Conservation (phyloP, 441 rosid species). For the Croton laevigatus region DNA sequence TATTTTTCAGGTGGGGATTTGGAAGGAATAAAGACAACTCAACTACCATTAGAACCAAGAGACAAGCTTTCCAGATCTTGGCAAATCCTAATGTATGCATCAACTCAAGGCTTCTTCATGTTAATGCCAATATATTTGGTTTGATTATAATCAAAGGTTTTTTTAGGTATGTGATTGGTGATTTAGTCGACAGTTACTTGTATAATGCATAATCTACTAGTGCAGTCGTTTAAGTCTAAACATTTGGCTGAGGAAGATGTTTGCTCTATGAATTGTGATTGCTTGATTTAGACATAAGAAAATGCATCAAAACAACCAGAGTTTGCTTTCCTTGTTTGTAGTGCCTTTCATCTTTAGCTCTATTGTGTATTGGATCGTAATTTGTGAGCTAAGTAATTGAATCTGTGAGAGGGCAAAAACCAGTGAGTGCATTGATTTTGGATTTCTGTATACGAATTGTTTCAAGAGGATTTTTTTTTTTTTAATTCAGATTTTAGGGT, state of each 20-base stretch:
- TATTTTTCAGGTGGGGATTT: slow-evolving; percentile 36
- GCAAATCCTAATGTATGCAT: slow-evolving; percentile 72
- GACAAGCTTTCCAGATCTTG: slow-evolving; percentile 54
- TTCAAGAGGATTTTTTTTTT: not conserved
- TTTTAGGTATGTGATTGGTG: slow-evolving; percentile 35
- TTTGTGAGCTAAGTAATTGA: not conserved
- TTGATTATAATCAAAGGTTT: slow-evolving; percentile 31
- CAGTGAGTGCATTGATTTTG: not conserved
- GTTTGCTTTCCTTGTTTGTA: not conserved
- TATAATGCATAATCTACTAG: not conserved
- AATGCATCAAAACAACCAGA: not conserved
- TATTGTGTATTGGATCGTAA: not conserved
- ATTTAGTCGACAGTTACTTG: slow-evolving; percentile 19
- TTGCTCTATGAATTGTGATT: not conserved
- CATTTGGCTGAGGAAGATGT: not conserved
- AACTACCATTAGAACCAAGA: slow-evolving; percentile 38
- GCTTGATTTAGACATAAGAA: not conserved
- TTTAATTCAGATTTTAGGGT: not conserved
- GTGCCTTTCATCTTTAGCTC: not conserved
- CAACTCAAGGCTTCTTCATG: slow-evolving; percentile 30
- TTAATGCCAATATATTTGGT: slow-evolving; percentile 28
- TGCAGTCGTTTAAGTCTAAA: not conserved
- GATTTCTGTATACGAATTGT: not conserved
- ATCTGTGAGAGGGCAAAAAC: not conserved
- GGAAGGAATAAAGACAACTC: slow-evolving; percentile 33